Evolutionary conservation across 805 yeast species (phyloP).

Genomic region (Suhomyces sp.): DNA sequence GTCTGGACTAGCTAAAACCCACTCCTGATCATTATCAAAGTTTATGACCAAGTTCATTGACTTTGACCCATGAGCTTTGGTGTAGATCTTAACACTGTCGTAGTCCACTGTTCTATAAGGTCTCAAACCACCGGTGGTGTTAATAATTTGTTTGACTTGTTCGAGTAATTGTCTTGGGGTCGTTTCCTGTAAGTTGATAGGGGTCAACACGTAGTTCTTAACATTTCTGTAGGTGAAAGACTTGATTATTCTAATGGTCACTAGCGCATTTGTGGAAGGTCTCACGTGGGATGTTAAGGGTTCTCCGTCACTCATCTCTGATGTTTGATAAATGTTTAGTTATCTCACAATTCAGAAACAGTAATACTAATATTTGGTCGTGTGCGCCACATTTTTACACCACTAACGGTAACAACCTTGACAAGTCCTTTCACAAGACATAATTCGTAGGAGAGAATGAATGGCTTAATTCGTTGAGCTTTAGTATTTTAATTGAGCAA

Average conservation of each 20-base stretch:
- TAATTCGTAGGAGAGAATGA: too few relatives aligned
- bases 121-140: slow-evolving; percentile 65
- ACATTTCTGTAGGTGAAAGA: slow-evolving; percentile 91
- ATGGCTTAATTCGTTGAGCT: too few relatives aligned
- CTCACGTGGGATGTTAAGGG: slow-evolving; percentile 79
- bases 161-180: slow-evolving; percentile 66
- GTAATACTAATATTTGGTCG: too few relatives aligned
- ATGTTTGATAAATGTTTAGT: too few relatives aligned
- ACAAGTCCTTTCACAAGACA: too few relatives aligned
- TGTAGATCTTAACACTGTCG: slow-evolving; percentile 80
- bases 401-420: too few relatives aligned
- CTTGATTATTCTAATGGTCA: slow-evolving; percentile 84
- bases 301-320: too few relatives aligned
- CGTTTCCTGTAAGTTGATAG: slow-evolving; percentile 66
- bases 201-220: slow-evolving; percentile 66
- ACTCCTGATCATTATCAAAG: slow-evolving; percentile 73
- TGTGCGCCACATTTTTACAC: too few relatives aligned
- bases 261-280: slow-evolving; percentile 69
- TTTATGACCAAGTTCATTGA: slow-evolving; percentile 90
- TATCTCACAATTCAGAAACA: too few relatives aligned
- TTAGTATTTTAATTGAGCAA: too few relatives aligned
- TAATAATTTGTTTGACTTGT: slow-evolving; percentile 43
- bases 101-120: slow-evolving; percentile 78
- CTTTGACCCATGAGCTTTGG: slow-evolving; percentile 93
- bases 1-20: slow-evolving; percentile 47